Percentiles rank a stretch among this genome's conserved stretches.
These are phyloP conservation scores for Quercus ilex DNA, from an alignment of 306 rosid genomes.

Conservation along the genomic window DNA sequence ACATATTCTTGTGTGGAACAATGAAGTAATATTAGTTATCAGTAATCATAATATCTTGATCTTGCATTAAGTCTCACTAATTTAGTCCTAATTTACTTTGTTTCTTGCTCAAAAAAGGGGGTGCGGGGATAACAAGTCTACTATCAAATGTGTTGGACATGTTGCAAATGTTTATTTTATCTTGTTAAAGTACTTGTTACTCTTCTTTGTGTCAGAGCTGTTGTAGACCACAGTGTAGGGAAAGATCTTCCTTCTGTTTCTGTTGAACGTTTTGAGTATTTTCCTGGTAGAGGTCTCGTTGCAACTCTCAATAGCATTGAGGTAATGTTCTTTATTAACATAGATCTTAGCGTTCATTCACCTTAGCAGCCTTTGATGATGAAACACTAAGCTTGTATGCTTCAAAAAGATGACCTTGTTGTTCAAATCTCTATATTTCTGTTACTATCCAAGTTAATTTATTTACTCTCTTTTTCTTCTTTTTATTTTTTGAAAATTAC, in stretches of 20 bases:
- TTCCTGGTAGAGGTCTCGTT: slow-evolving; percentile 90
- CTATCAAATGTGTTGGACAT: slow-evolving; percentile 13
- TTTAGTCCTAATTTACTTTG: not conserved
- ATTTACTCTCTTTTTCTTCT: not conserved
- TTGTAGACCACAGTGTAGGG: slow-evolving; percentile 92
- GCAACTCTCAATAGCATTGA: slow-evolving; percentile 78
- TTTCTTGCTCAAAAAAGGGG: not conserved
- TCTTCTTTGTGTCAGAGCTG: slow-evolving; percentile 67
- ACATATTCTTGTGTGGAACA: not conserved
- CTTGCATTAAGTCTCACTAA: not conserved
- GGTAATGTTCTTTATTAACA: slow-evolving; percentile 36
- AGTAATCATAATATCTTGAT: not conserved
- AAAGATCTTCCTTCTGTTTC: slow-evolving; percentile 92
- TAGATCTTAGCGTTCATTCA: not conserved
- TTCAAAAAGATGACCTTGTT: slow-evolving; percentile 5
- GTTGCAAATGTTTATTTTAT: slow-evolving; percentile 15
- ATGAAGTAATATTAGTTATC: not conserved
- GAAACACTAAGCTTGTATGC: not conserved
- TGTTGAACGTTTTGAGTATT: slow-evolving; percentile 89
- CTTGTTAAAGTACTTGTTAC: not conserved
- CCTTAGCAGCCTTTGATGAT: not conserved
- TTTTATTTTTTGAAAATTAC: not conserved
- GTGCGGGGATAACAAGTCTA: not conserved
- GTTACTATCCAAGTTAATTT: not conserved
- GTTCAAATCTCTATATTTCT: not conserved